Percentiles rank a stretch among this genome's conserved stretches.
Conservation (phyloP, 495 filamentous ascomycete species). For the Aspergillus kassunensis region DNA sequence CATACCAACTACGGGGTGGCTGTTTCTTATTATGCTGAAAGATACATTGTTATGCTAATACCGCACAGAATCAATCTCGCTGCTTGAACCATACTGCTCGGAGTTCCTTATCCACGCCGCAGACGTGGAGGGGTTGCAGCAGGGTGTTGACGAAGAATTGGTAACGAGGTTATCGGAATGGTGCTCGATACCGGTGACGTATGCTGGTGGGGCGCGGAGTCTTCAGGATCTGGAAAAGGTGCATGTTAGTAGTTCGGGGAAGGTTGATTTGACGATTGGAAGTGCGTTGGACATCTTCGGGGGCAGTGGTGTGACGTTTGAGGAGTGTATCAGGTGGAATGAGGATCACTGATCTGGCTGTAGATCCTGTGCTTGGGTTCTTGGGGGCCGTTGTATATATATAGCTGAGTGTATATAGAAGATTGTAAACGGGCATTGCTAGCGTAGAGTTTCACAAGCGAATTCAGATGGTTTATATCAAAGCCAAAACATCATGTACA, state of each 20-base stretch:
- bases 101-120: slow-evolving; percentile 98
- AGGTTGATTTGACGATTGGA: slow-evolving; percentile 91
- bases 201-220: slow-evolving; percentile 86
- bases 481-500: neutral
- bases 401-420: too few relatives aligned
- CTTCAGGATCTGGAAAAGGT: slow-evolving; percentile 77
- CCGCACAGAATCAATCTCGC: slow-evolving; percentile 64
- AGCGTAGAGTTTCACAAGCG: neutral
- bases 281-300: slow-evolving; percentile 96
- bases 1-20: too few relatives aligned
- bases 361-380: too few relatives aligned
- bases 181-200: slow-evolving; percentile 89
- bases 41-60: slow-evolving; percentile 7
- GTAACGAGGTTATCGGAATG: slow-evolving; percentile 73
- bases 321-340: slow-evolving; percentile 90
- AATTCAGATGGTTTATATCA: neutral
- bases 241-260: slow-evolving; percentile 68
- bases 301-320: slow-evolving; percentile 76
- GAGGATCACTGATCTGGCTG: slow-evolving; percentile 24
- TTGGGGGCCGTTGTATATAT: too few relatives aligned
- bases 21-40: too few relatives aligned
- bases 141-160: slow-evolving; percentile 81
- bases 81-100: slow-evolving; percentile 83
- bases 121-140: slow-evolving; percentile 92
- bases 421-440: too few relatives aligned